Evolutionary conservation across 2,329 filamentous ascomycete species (phyloP).

Genomic region (Fusarium sp.): DNA sequence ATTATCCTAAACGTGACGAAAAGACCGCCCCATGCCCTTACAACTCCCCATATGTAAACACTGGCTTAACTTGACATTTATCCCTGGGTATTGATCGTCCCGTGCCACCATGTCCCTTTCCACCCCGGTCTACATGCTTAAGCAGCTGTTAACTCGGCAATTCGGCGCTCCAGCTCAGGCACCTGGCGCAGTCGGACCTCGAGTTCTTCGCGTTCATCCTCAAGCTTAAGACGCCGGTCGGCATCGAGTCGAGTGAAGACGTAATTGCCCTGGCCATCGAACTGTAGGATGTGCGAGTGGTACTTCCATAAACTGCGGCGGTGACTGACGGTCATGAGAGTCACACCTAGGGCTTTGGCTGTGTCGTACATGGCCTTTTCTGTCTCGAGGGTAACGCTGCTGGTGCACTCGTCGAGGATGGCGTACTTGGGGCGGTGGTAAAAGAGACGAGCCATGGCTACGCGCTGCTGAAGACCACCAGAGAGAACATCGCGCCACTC

Average conservation of each 20-base stretch:
- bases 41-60: constrained; percentile 10
- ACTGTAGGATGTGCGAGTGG: constrained; percentile 94
- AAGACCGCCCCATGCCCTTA: constrained; percentile 1
- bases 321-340: constrained; percentile 97
- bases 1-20: constrained; percentile 2
- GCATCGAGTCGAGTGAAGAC: constrained; percentile 93
- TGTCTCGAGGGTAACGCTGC: constrained; percentile 93
- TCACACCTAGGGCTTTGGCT: constrained; percentile 91
- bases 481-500: constrained; percentile 97
- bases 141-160: constrained; percentile 79
- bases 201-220: constrained; percentile 97
- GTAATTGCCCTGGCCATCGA: constrained; percentile 93
- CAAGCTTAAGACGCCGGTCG: constrained; percentile 85
- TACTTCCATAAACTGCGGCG: constrained; percentile 96
- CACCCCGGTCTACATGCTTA: constrained; percentile 1
- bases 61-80: constrained; percentile 2
- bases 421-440: constrained; percentile 95
- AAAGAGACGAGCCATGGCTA: constrained; percentile 95
- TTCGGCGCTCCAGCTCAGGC: constrained; percentile 87
- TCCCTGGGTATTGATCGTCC: constrained; percentile 17
- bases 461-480: constrained; percentile 92
- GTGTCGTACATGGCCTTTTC: constrained; percentile 98
- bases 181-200: constrained; percentile 89
- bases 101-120: neutral
- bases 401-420: constrained; percentile 97